A percentile compares a stretch with the other conserved stretches of the same genome.
These are phyloP conservation scores for Colletotrichum cuscutae DNA, from an alignment of 2,329 filamentous ascomycete genomes.

Conservation along the genomic window DNA sequence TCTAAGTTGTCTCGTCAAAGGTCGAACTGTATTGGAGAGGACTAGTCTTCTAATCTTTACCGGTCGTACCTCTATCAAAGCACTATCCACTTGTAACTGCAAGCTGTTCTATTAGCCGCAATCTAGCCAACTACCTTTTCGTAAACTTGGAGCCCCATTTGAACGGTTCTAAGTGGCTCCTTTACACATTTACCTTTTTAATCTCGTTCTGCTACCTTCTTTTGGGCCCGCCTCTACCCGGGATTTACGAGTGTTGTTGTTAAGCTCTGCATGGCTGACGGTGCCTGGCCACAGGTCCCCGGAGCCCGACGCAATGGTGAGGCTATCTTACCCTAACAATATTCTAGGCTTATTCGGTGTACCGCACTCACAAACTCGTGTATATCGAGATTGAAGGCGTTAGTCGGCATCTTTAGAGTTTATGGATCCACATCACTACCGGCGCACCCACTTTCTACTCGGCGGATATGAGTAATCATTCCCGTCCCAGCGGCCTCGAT, in stretches of 20 bases:
- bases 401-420: conserved; percentile 24
- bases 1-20: background rate
- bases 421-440: background rate
- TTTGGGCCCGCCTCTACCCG: background rate
- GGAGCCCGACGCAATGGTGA: background rate
- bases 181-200: background rate
- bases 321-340: conserved; percentile 22
- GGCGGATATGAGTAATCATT: conserved; percentile 33
- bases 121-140: background rate
- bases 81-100: background rate
- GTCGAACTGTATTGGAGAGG: background rate
- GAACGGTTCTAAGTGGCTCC: background rate
- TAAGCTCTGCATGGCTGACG: conserved; percentile 2
- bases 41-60: background rate
- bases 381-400: background rate
- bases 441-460: background rate
- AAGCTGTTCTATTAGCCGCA: background rate
- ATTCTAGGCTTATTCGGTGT: background rate
- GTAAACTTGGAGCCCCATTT: background rate
- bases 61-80: background rate
- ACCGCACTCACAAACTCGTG: background rate
- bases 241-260: background rate
- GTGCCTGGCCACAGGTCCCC: background rate
- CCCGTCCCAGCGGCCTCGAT: conserved; percentile 23
- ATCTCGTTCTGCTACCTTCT: background rate